Evolutionary conservation across 2,329 filamentous ascomycete genomes (phyloP).

Genomic region (Camptophora hylomeconis): DNA sequence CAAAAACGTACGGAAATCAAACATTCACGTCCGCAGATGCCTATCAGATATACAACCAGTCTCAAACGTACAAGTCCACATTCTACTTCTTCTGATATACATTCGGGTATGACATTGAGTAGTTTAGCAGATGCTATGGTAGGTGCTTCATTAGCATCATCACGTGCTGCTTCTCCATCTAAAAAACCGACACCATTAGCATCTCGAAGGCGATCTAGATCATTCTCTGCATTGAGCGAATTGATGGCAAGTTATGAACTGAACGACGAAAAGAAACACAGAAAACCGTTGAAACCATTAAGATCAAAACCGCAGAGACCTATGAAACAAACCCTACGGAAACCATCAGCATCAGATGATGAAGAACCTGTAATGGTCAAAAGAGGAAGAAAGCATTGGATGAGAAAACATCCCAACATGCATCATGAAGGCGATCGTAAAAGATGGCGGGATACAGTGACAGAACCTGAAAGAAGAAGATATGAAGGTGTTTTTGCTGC

Average conservation of each 20-base stretch:
- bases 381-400: constrained; percentile 22
- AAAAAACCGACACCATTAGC: constrained; percentile 24
- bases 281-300: constrained; percentile 24
- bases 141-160: constrained; percentile 33
- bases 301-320: constrained; percentile 9
- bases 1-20: no score
- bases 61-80: no score
- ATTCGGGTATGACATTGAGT: no score
- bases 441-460: constrained; percentile 30
- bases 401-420: constrained; percentile 34
- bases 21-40: no score
- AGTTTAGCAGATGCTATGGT: constrained; percentile 33
- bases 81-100: no score
- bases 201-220: constrained; percentile 26
- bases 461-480: constrained; percentile 32
- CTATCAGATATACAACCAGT: no score
- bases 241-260: no score
- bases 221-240: no score
- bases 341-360: constrained; percentile 22
- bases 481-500: constrained; percentile 40
- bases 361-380: constrained; percentile 21
- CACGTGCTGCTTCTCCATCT: constrained; percentile 23
- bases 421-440: constrained; percentile 36
- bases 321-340: constrained; percentile 31
- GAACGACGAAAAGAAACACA: constrained; percentile 21